phyloP scores from a whole-genome alignment of 768 basidiomycete genomes.

The Lactarius quietus region DNA sequence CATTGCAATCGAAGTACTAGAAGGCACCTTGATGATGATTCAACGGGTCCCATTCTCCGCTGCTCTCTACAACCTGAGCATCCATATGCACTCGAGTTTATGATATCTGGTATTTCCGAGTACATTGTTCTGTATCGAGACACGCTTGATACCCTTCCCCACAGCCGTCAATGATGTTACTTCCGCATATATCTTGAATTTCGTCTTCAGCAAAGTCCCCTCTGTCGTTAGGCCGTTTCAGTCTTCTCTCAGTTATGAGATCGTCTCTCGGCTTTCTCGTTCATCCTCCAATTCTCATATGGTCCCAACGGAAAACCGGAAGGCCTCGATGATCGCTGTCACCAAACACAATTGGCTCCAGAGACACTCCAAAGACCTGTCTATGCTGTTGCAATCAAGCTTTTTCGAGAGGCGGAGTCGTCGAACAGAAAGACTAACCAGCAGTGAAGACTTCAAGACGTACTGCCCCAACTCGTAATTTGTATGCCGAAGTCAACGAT shows the following conservation, averaged over 20 bases:
- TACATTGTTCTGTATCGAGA: background rate
- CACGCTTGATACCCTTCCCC: background rate
- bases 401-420: slow-evolving; percentile 3
- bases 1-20: background rate
- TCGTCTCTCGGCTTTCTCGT: slow-evolving; percentile 7
- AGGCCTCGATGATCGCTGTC: background rate
- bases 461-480: background rate
- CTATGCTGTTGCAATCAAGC: background rate
- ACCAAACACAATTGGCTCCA: background rate
- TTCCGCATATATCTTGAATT: background rate
- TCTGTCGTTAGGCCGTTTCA: background rate
- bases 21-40: slow-evolving; percentile 6
- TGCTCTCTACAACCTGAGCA: slow-evolving; percentile 4
- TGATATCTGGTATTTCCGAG: slow-evolving; percentile 4
- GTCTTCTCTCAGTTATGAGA: background rate
- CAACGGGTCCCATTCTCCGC: slow-evolving; percentile 9
- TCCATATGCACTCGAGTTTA: slow-evolving; percentile 19
- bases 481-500: slow-evolving; percentile 3
- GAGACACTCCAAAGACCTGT: slow-evolving; percentile 1
- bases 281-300: slow-evolving; percentile 8
- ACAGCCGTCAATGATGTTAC: slow-evolving; percentile 1
- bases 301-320: background rate
- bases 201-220: slow-evolving; percentile 1
- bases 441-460: background rate
- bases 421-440: slow-evolving; percentile 1